A percentile compares a stretch with the other conserved stretches of the same genome.
Evolutionary conservation across 2,329 filamentous ascomycete genomes (phyloP).

Genomic region (Nigrospora sphaerica): DNA sequence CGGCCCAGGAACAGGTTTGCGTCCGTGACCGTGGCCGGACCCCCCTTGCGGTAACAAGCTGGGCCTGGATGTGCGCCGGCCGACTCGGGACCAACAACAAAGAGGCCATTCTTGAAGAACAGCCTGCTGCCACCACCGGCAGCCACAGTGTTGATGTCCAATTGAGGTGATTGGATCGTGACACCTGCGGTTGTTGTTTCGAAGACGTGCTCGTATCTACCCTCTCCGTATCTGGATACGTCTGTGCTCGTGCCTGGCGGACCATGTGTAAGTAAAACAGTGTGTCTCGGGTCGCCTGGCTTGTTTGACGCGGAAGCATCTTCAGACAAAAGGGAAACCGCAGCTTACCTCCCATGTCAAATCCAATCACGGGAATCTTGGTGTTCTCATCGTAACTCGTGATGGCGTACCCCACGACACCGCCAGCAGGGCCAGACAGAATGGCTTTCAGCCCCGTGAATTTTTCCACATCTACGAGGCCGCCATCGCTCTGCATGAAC

Average conservation of each 20-base stretch:
- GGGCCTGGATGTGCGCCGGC: constrained; percentile 85
- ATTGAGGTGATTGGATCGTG: constrained; percentile 83
- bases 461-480: constrained; percentile 64
- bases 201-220: constrained; percentile 87
- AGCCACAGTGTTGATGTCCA: constrained; percentile 93
- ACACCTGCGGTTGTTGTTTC: constrained; percentile 93
- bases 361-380: constrained; percentile 81
- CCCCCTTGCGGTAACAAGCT: constrained; percentile 84
- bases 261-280: constrained; percentile 6
- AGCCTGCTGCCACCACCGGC: constrained; percentile 80
- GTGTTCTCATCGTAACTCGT: constrained; percentile 83
- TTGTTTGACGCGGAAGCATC: background rate
- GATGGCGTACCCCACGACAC: constrained; percentile 85
- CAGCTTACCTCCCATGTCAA: constrained; percentile 61
- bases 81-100: constrained; percentile 84
- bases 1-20: constrained; percentile 82
- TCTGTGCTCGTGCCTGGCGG: constrained; percentile 82
- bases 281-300: no score
- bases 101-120: constrained; percentile 84
- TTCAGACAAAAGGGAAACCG: background rate
- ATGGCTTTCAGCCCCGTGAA: constrained; percentile 85
- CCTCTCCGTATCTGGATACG: constrained; percentile 78
- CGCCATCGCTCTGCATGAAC: constrained; percentile 89
- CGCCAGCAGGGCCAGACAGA: constrained; percentile 83
- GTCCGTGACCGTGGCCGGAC: constrained; percentile 87